Evolutionary conservation across 257 asterid species (phyloP).

Genomic region (Paulownia fortunei): DNA sequence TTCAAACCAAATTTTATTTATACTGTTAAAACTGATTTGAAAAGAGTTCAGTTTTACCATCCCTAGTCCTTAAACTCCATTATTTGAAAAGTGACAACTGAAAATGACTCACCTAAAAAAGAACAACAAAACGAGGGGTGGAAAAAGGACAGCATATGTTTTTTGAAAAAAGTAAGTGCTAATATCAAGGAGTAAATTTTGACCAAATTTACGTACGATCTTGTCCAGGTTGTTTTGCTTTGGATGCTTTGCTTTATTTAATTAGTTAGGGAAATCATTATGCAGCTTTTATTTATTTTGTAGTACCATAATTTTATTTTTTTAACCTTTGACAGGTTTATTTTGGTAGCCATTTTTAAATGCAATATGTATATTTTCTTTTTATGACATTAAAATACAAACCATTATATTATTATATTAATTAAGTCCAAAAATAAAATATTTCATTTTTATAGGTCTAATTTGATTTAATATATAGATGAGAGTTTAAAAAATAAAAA

Average conservation of each 20-base stretch:
- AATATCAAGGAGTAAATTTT: not conserved
- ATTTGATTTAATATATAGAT: no score
- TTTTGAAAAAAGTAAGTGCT: not conserved
- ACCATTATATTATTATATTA: no score
- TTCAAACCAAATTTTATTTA: no score
- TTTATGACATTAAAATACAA: no score
- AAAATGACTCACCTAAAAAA: not conserved
- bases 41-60: no score
- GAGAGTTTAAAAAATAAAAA: no score
- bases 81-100: slow-evolving; percentile 12
- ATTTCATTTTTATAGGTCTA: no score
- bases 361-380: not conserved
- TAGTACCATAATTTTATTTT: not conserved
- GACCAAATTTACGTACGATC: slow-evolving; percentile 15
- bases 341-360: not conserved
- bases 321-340: not conserved
- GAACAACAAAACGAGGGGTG: not conserved
- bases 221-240: slow-evolving; percentile 4
- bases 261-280: not conserved
- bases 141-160: not conserved
- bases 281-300: not conserved
- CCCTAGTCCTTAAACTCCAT: not conserved
- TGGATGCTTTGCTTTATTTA: not conserved
- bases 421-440: no score
- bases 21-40: no score